Base-by-base conservation (phyloP, 768 basidiomycete species). In the Russula brevipes region DNA sequence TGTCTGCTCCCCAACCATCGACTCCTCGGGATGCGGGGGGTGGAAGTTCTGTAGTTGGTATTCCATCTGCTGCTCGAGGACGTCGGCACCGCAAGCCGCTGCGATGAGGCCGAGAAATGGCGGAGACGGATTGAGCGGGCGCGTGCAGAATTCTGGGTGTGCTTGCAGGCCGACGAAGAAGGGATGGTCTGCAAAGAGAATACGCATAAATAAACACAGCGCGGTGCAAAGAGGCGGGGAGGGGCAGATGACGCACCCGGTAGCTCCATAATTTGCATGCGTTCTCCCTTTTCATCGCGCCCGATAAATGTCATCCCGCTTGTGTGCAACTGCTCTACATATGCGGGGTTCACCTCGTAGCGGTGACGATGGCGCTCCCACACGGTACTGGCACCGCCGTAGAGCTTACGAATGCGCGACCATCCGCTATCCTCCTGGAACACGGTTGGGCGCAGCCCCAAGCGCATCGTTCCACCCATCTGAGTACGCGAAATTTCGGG, bases 401-500 rank as follows among this genome's bases (percentile, higher is more conserved):
- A 99, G 71, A 99, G 76, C 72, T 83, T 82, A 38, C 94, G 81
- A 30, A 82, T 76, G 64, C 83, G 84, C 52, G 86, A 88, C 87
- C 88, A 91, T 17, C 88, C 87, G 1, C 85, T 86, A 12, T 77
- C 81, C 9, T 79, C 73, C 60, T 88, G 84, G 73, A 98, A 98
- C 52, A 98, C 82, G 2, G 96, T 99, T 4, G 96, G 94, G n/a
- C 96, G 86, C 46, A 98, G 80, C 30, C 97, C 97, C n/a, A 98
- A 83, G 12, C 97, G 88, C 97, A 99, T 99, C n/a, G 96, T 99
- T 24, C 97, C 97, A 56, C 97, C 97, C 85, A 98, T 93, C 67
- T 98, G 94, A 12, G 95, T 98, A 72, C 88, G 89, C 11, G 94
- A 97, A 69, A 99, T 91, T 73, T 99, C 97, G 17, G 97, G 97